These are phyloP conservation scores for Phytophthora pseudosyringae DNA, from an alignment of 352 stramenopile genomes.

Conservation along the genomic window DNA sequence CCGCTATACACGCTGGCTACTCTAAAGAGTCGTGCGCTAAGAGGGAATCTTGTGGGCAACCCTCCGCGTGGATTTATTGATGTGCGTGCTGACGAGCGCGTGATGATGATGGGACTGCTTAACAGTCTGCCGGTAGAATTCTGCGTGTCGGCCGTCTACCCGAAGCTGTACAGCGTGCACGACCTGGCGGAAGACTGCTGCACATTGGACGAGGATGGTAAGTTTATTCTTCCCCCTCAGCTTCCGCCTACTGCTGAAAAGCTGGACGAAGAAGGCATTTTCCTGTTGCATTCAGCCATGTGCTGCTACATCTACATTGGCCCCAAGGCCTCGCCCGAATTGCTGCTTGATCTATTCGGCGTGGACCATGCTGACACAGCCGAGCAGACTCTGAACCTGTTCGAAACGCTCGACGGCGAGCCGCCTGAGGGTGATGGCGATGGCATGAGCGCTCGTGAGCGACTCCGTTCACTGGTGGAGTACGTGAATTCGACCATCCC, in stretches of 20 bases:
- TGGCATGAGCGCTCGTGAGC: conserved; percentile 63
- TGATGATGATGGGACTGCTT: conserved; percentile 86
- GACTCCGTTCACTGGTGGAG: conserved; percentile 73
- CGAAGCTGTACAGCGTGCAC: conserved; percentile 88
- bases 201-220: conserved; percentile 80
- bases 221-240: conserved; percentile 79
- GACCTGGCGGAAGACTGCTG: conserved; percentile 84
- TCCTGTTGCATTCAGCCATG: conserved; percentile 88
- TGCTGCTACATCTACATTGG: conserved; percentile 91
- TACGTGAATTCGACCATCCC: conserved; percentile 86
- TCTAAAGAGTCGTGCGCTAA: conserved; percentile 88
- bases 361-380: conserved; percentile 81
- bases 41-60: conserved; percentile 82
- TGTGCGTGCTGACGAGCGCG: conserved; percentile 85
- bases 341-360: conserved; percentile 87
- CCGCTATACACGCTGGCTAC: conserved; percentile 90
- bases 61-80: conserved; percentile 85
- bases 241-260: conserved; percentile 87
- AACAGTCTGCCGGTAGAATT: conserved; percentile 85
- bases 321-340: conserved; percentile 62
- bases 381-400: conserved; percentile 72
- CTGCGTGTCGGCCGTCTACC: conserved; percentile 88
- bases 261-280: conserved; percentile 85
- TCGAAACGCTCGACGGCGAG: conserved; percentile 69
- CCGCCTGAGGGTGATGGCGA: conserved; percentile 35